These are phyloP conservation scores for Auriscalpium microsporum DNA, from an alignment of 768 basidiomycete genomes.

Conservation along the genomic window DNA sequence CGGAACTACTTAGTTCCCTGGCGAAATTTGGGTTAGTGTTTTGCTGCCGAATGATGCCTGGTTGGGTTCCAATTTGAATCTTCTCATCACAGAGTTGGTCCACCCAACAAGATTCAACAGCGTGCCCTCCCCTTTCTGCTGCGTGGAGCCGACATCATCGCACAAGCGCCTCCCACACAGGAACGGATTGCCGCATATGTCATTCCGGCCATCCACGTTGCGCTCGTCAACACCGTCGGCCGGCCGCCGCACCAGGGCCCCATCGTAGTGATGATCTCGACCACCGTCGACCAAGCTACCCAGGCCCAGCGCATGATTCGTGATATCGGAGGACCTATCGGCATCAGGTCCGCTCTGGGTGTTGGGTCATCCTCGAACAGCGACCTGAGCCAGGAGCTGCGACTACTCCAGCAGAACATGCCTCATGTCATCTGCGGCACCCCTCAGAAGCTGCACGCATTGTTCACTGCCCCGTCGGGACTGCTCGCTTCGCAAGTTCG, in stretches of 20 bases:
- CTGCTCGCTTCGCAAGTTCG: slow-evolving; percentile 78
- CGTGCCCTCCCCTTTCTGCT: slow-evolving; percentile 93
- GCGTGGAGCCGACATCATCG: slow-evolving; percentile 92
- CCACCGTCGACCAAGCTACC: slow-evolving; percentile 97
- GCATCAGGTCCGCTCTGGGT: slow-evolving; percentile 82
- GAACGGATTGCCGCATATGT: slow-evolving; percentile 97
- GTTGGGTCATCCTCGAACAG: slow-evolving; percentile 64
- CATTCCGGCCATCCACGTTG: slow-evolving; percentile 82
- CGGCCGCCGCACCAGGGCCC: slow-evolving; percentile 68
- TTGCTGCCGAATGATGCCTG: too few species aligned
- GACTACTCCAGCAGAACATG: slow-evolving; percentile 81
- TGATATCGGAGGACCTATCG: slow-evolving; percentile 88
- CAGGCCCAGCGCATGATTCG: slow-evolving; percentile 95
- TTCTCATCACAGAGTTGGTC: slow-evolving; percentile 62
- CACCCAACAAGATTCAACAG: slow-evolving; percentile 98
- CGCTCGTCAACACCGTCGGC: slow-evolving; percentile 52
- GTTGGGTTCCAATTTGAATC: neutral
- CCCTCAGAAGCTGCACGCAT: slow-evolving; percentile 89
- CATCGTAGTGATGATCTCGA: slow-evolving; percentile 88
- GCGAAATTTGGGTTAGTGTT: slow-evolving; percentile 83
- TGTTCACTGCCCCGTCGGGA: slow-evolving; percentile 76
- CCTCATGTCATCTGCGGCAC: slow-evolving; percentile 96
- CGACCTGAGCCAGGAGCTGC: slow-evolving; percentile 66
- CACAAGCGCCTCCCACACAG: slow-evolving; percentile 97
- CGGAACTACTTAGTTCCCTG: slow-evolving; percentile 82